These are phyloP conservation scores for Penicillium simplicissimum DNA, from an alignment of 495 filamentous ascomycete genomes.

Conservation along the genomic window DNA sequence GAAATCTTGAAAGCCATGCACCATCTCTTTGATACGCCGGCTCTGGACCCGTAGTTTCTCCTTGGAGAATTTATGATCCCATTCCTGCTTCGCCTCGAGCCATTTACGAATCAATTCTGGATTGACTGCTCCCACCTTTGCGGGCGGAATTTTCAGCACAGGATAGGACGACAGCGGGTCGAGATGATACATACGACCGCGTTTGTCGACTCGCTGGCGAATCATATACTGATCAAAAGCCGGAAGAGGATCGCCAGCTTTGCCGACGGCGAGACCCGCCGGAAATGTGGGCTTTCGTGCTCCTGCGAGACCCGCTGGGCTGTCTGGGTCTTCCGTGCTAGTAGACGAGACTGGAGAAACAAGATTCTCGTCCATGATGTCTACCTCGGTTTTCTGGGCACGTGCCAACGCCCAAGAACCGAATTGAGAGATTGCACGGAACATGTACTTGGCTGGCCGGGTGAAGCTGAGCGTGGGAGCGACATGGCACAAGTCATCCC, in stretches of 20 bases:
- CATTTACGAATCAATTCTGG: slow-evolving; percentile 78
- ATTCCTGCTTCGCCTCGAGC: slow-evolving; percentile 68
- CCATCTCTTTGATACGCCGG: slow-evolving; percentile 67
- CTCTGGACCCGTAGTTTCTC: slow-evolving; percentile 68
- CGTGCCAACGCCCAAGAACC: slow-evolving; percentile 84
- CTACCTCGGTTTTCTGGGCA: slow-evolving; percentile 75
- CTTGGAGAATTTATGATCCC: slow-evolving; percentile 67
- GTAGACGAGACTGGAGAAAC: slow-evolving; percentile 72
- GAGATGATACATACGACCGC: slow-evolving; percentile 70
- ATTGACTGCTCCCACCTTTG: slow-evolving; percentile 76
- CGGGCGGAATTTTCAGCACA: slow-evolving; percentile 59
- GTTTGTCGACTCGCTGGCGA: slow-evolving; percentile 76
- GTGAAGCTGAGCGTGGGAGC: slow-evolving; percentile 89
- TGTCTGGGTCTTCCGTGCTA: slow-evolving; percentile 40
- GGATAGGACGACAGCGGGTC: slow-evolving; percentile 59
- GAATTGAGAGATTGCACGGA: slow-evolving; percentile 84
- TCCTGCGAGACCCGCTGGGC: slow-evolving; percentile 18
- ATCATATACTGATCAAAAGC: slow-evolving; percentile 84
- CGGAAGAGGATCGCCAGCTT: slow-evolving; percentile 79
- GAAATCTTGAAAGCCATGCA: slow-evolving; percentile 66
- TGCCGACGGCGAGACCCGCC: slow-evolving; percentile 57
- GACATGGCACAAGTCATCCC: slow-evolving; percentile 93
- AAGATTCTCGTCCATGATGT: slow-evolving; percentile 75
- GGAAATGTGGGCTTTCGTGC: slow-evolving; percentile 24
- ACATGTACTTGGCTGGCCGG: slow-evolving; percentile 93